phyloP scores from a whole-genome alignment of 2,329 filamentous ascomycete genomes.

The Trichoderma afroharzianum region DNA sequence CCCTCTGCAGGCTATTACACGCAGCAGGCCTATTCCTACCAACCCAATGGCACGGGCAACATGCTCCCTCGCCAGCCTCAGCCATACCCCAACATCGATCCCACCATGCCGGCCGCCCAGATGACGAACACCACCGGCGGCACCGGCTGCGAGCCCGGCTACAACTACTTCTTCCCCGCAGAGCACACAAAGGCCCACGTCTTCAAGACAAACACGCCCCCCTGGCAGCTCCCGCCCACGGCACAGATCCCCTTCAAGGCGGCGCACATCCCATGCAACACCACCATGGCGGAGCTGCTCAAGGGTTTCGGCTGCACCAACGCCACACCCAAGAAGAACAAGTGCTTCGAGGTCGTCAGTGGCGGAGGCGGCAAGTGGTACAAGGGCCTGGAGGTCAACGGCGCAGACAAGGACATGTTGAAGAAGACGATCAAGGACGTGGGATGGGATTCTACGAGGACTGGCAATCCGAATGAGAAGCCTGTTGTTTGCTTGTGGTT shows the following conservation, averaged over 20 bases:
- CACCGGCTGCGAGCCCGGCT: constrained; percentile 57
- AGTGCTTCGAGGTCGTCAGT: constrained; percentile 53
- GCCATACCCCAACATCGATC: constrained; percentile 41
- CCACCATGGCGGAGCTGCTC: constrained; percentile 55
- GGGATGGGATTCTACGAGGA: constrained; percentile 55
- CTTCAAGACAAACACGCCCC: constrained; percentile 47
- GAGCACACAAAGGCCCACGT: constrained; percentile 59
- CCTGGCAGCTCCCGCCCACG: constrained; percentile 49
- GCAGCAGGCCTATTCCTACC: constrained; percentile 29
- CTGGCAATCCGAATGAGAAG: constrained; percentile 45
- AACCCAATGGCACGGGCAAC: constrained; percentile 38
- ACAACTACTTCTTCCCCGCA: constrained; percentile 58
- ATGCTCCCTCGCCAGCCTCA: constrained; percentile 39
- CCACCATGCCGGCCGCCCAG: constrained; percentile 48
- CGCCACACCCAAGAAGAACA: constrained; percentile 48
- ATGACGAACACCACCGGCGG: constrained; percentile 57
- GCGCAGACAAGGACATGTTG: constrained; percentile 47
- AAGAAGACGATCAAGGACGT: constrained; percentile 50
- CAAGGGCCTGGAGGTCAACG: constrained; percentile 49
- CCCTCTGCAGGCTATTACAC: constrained; percentile 26
- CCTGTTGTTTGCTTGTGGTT: constrained; percentile 60
- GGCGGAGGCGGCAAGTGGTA: constrained; percentile 58
- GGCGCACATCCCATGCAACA: constrained; percentile 50
- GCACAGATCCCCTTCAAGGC: constrained; percentile 45
- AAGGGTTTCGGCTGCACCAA: constrained; percentile 56